Conservation (phyloP, 83 land plant genomes). For the Thuja plicata region DNA sequence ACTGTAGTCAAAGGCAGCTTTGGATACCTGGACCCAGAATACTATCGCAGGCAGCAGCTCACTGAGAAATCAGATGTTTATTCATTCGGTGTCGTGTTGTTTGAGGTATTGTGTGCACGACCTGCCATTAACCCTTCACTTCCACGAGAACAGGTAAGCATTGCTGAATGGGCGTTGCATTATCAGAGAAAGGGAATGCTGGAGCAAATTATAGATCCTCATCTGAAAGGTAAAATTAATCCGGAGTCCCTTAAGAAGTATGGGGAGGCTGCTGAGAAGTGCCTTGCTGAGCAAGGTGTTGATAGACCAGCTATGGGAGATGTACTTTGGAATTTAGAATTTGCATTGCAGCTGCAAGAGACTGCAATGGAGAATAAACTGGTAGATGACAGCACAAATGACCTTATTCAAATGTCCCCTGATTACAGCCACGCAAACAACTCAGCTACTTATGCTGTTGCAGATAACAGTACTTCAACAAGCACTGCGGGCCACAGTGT, state of each 20-base stretch:
- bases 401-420: not conserved
- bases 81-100: constrained; percentile 26
- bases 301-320: constrained; percentile 13
- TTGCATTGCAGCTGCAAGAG: constrained; percentile 1
- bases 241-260: constrained; percentile 5
- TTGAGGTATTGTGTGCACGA: constrained; percentile 23
- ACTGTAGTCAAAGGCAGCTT: constrained; percentile 16
- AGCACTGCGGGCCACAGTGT: not conserved
- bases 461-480: not conserved
- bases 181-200: not conserved
- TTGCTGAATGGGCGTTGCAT: constrained; percentile 9
- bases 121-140: constrained; percentile 12
- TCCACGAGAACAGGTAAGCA: constrained; percentile 5
- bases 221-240: constrained; percentile 2
- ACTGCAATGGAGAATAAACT: constrained; percentile 3
- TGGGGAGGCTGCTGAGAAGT: constrained; percentile 7
- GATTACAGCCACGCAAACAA: not conserved
- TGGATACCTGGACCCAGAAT: constrained; percentile 27
- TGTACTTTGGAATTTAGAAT: constrained; percentile 12
- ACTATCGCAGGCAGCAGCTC: constrained; percentile 12
- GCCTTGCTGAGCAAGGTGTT: not conserved
- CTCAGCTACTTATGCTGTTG: not conserved
- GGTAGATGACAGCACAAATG: not conserved
- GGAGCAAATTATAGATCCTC: constrained; percentile 10
- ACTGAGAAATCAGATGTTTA: constrained; percentile 17